Conservation (phyloP, 257 asterid genomes). For the Ajuga chamaepitys region DNA sequence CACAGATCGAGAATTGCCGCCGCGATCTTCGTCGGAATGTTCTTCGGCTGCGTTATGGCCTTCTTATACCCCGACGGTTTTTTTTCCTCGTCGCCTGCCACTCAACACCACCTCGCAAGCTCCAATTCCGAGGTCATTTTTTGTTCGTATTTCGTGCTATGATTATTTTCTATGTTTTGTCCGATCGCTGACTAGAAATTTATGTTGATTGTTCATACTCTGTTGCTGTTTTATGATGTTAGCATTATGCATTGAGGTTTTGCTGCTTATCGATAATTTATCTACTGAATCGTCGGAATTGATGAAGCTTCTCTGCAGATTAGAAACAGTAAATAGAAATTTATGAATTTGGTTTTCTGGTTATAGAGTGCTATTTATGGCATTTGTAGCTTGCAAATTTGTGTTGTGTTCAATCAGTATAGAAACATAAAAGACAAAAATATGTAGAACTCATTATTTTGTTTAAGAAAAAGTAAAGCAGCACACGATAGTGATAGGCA, state of each 20-base stretch:
- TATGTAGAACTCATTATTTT: not conserved
- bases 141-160: not conserved
- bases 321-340: not conserved
- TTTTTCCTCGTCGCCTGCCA: constrained; percentile 19
- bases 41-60: constrained; percentile 40
- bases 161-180: not conserved
- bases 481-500: not conserved
- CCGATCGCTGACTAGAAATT: constrained; percentile 10
- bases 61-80: constrained; percentile 37
- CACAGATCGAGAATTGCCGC: constrained; percentile 32
- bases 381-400: not conserved
- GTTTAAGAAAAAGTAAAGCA: not conserved
- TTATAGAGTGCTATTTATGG: not conserved
- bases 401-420: not conserved
- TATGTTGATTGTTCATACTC: not conserved
- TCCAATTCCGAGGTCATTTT: constrained; percentile 31
- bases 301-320: not conserved
- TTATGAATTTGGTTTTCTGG: not conserved
- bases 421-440: not conserved
- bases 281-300: not conserved
- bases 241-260: not conserved
- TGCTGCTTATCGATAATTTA: not conserved
- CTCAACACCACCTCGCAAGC: constrained; percentile 13
- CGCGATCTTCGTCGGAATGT: constrained; percentile 37
- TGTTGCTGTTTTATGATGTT: not conserved